Base-by-base conservation (phyloP, 1,284 basidiomycete species). In the Ceratobasidium sp. region DNA sequence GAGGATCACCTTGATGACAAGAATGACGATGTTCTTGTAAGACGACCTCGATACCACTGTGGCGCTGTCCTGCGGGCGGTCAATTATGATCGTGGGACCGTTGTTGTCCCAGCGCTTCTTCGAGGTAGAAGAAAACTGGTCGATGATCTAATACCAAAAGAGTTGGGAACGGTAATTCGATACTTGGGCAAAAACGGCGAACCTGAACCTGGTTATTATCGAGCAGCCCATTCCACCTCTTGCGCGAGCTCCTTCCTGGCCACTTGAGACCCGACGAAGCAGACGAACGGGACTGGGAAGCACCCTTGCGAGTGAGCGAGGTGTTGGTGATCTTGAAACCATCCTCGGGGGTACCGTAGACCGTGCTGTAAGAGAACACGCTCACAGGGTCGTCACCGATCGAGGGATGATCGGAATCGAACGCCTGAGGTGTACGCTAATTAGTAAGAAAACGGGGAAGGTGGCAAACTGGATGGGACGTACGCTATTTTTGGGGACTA, bases 21-120 rank as follows among this genome's bases (percentile, higher is more conserved):
- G 57, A 37, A 73, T 40, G n/a, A 40, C 44, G 3, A 73, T 34
- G 3, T 57, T 51, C 59, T 62, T 61, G 46, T 37, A 73, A 3
- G 29, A 49, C 7, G 34, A 62, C 37, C 32, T 49, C 29, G 22
- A 19, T 17, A 52, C 29, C 15, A 73, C 57, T 7, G 32, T 73
- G 19, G 56, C 37, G 19, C n/a, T 46, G 9, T 34, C 40, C 25
- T 46, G 11, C 43, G 69, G 13, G 3, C 56, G 56, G 40, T 59
- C 69, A 19, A 59, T n/a, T 22, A 56, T 5, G 25, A 59, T 44
- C 19, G 17, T 7, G 8, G 54, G 54, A 2, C 44, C 40, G n/a
- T n/a, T n/a, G 44, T 44, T 13, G 29, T 32, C 8, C 69, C 69
- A 71, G 40, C 44, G 44, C 44, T 22, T n/a, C 7, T 1, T 13